Evolutionary conservation across 768 basidiomycete genomes (phyloP).

Genomic region (Russula emetica): DNA sequence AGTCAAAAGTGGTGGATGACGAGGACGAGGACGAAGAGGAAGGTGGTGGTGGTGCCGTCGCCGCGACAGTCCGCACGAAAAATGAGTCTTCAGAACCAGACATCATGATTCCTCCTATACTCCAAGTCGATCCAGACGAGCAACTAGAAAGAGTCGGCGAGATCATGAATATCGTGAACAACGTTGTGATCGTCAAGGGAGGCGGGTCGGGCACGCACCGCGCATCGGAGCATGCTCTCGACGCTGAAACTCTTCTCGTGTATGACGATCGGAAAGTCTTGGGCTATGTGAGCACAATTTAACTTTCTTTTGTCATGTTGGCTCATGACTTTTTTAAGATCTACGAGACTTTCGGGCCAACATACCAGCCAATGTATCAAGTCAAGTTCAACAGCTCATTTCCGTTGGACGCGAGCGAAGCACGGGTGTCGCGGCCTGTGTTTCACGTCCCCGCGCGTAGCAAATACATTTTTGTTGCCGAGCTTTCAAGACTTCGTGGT

Average conservation of each 20-base stretch:
- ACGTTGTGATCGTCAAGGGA: slow-evolving; percentile 71
- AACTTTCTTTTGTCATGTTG: slow-evolving; percentile 8
- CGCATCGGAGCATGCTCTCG: slow-evolving; percentile 63
- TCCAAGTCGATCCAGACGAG: slow-evolving; percentile 61
- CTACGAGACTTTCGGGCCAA: slow-evolving; percentile 95
- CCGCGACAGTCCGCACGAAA: slow-evolving; percentile 52
- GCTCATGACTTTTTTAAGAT: slow-evolving; percentile 47
- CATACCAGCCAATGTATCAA: slow-evolving; percentile 84
- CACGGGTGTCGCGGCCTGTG: slow-evolving; percentile 56
- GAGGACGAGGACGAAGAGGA: slow-evolving; percentile 46
- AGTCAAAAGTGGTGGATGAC: slow-evolving; percentile 5
- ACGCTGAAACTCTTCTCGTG: slow-evolving; percentile 86
- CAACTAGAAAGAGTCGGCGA: slow-evolving; percentile 72
- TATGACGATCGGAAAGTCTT: slow-evolving; percentile 87
- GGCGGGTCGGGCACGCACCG: slow-evolving; percentile 41
- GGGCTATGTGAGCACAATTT: slow-evolving; percentile 64
- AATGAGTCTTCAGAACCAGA: slow-evolving; percentile 62
- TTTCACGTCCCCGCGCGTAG: slow-evolving; percentile 81
- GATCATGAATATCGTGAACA: slow-evolving; percentile 68
- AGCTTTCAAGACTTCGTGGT: slow-evolving; percentile 68
- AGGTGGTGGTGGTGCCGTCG: slow-evolving; percentile 53
- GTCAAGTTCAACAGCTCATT: slow-evolving; percentile 70
- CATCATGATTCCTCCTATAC: slow-evolving; percentile 57
- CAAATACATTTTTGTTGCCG: slow-evolving; percentile 75
- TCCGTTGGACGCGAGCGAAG: slow-evolving; percentile 54